Percentiles rank a stretch among this genome's conserved stretches.
These are phyloP conservation scores for Ammopiptanthus mongolicus DNA, from an alignment of 306 rosid species.

Conservation along the genomic window DNA sequence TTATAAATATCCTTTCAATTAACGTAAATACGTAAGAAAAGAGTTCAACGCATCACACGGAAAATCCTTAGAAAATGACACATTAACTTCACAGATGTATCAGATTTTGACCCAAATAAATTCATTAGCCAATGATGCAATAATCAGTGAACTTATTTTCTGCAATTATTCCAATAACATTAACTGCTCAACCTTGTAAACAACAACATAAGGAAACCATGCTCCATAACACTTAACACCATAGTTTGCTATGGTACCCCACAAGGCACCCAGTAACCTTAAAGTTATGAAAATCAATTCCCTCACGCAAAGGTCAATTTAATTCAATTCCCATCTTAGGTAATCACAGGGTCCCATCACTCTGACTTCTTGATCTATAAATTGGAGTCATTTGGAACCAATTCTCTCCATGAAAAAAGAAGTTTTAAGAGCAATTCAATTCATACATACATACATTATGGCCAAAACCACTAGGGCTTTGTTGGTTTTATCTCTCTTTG, in stretches of 20 bases:
- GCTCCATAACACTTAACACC: neutral
- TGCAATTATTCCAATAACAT: neutral
- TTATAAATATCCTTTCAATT: neutral
- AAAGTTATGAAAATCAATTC: neutral
- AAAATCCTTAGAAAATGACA: neutral
- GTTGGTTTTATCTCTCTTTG: constrained; percentile 13
- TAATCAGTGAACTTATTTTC: neutral
- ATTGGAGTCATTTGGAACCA: constrained; percentile 10
- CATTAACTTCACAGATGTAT: neutral
- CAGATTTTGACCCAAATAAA: neutral
- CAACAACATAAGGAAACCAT: neutral
- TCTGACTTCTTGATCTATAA: constrained; percentile 18
- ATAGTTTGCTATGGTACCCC: neutral
- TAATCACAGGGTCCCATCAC: neutral
- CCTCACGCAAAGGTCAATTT: neutral
- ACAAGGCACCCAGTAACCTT: neutral
- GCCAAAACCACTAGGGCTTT: constrained; percentile 12
- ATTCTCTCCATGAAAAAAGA: neutral
- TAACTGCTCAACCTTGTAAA: neutral
- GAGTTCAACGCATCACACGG: too few species aligned
- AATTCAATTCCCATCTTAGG: constrained; percentile 3
- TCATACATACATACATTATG: constrained; percentile 7
- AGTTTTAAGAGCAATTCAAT: neutral
- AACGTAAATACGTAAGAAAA: too few species aligned
- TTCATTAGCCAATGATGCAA: neutral